Conservation (phyloP, 257 asterid species). For the Agastache rugosa region DNA sequence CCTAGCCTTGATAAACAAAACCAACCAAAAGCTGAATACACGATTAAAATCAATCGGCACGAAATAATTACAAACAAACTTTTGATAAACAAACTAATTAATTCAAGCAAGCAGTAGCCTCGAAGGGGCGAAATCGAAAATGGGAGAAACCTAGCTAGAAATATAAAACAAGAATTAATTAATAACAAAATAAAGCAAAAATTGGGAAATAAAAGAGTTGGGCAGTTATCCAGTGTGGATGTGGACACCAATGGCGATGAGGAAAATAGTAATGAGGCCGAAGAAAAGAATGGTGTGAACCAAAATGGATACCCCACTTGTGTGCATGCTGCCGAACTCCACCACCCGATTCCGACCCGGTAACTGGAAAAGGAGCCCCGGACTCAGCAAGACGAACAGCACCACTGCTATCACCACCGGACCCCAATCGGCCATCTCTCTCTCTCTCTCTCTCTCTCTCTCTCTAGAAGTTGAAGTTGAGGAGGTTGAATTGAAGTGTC, state of each 20-base stretch:
- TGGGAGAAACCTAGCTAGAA: no score
- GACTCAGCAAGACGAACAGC: constrained; percentile 78
- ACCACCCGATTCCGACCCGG: constrained; percentile 70
- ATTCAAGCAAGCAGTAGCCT: no score
- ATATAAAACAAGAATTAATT: neutral
- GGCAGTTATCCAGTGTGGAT: constrained; percentile 59
- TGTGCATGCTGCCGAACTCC: constrained; percentile 74
- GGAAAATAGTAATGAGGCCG: constrained; percentile 72
- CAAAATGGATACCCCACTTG: constrained; percentile 63
- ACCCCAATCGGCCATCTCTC: constrained; percentile 79
- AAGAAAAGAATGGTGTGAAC: constrained; percentile 73
- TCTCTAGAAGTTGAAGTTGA: neutral
- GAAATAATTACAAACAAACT: no score
- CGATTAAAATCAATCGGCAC: no score
- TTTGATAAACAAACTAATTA: no score
- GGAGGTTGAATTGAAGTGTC: neutral
- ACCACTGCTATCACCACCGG: constrained; percentile 85
- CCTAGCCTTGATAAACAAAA: no score
- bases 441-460: constrained; percentile 4
- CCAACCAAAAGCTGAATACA: no score
- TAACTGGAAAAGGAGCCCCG: constrained; percentile 80
- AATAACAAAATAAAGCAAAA: no score
- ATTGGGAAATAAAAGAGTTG: neutral
- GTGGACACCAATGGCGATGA: constrained; percentile 78
- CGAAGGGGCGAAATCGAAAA: no score